Conservation (phyloP, 2,329 filamentous ascomycete genomes). For the Exophiala bonariae region DNA sequence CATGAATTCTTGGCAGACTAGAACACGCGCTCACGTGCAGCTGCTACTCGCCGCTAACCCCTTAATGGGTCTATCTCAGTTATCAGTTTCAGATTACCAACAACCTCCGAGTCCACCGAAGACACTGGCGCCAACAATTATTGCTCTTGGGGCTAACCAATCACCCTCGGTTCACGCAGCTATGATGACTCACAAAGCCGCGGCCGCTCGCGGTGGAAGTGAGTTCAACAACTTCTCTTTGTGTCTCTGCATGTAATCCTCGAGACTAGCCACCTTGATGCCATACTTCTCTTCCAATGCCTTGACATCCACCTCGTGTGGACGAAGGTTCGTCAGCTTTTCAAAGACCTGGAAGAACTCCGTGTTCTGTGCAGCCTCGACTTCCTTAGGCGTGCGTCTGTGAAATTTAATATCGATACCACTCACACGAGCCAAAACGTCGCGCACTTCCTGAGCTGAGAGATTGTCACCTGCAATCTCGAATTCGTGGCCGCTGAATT, state of each 20-base stretch:
- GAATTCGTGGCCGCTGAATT: constrained; percentile 44
- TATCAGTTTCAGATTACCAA: no score
- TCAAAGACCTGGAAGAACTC: constrained; percentile 45
- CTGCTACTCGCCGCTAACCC: no score
- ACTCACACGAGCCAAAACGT: constrained; percentile 35
- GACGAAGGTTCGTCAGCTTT: constrained; percentile 35
- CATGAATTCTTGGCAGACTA: no score
- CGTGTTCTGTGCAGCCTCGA: constrained; percentile 32
- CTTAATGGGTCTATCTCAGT: no score
- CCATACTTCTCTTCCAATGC: constrained; percentile 35
- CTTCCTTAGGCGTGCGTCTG: constrained; percentile 45
- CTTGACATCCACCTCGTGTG: constrained; percentile 1
- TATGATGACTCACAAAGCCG: no score
- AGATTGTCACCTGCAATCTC: constrained; percentile 44
- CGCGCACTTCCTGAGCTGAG: constrained; percentile 37
- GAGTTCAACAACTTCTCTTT: constrained; percentile 26
- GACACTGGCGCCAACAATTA: no score
- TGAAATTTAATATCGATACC: constrained; percentile 38
- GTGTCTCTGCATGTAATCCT: constrained; percentile 46
- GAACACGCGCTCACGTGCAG: no score
- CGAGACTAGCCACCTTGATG: constrained; percentile 45
- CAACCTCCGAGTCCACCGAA: no score
- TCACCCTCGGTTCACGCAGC: no score
- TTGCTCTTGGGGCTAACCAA: no score
- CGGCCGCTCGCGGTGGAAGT: constrained; percentile 3